A percentile compares a stretch with the other conserved stretches of the same genome.
Conservation (phyloP, 345 rosid genomes). For the Aethionema arabicum region DNA sequence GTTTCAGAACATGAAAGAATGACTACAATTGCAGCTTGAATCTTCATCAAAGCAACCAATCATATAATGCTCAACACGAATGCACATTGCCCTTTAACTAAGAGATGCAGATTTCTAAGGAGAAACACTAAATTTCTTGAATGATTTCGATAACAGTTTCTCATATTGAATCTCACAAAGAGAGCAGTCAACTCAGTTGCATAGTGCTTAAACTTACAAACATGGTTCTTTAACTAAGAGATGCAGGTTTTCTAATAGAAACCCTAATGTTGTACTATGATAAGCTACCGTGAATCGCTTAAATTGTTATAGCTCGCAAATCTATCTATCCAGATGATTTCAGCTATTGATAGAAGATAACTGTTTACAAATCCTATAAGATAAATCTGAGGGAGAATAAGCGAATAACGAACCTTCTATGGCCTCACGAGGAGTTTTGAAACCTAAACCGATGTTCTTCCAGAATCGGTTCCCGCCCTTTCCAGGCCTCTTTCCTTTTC, state of each 20-base stretch:
- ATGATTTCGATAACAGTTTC: no score
- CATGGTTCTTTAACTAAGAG: neutral
- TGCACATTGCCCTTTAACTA: neutral
- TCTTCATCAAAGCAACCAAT: neutral
- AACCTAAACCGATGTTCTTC: slow-evolving; percentile 87
- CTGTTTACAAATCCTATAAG: neutral
- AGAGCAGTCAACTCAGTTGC: no score
- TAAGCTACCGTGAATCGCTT: neutral
- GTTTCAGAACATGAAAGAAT: neutral
- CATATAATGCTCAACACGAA: neutral
- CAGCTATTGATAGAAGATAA: neutral
- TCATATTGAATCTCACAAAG: no score
- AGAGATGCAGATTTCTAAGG: neutral
- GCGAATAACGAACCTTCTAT: slow-evolving; percentile 53
- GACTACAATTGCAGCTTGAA: neutral
- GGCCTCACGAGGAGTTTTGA: slow-evolving; percentile 95
- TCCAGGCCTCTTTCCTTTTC: slow-evolving; percentile 94
- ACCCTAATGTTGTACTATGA: neutral
- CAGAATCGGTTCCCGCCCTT: slow-evolving; percentile 90
- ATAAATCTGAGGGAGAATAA: neutral
- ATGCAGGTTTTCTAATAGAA: neutral
- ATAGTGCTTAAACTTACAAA: no score
- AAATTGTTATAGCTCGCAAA: neutral
- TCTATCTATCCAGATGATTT: neutral
- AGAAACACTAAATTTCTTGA: neutral